Evolutionary conservation across 228 moss, liverwort and hornwort species (phyloP).

Genomic region (Sphagnum fallax): DNA sequence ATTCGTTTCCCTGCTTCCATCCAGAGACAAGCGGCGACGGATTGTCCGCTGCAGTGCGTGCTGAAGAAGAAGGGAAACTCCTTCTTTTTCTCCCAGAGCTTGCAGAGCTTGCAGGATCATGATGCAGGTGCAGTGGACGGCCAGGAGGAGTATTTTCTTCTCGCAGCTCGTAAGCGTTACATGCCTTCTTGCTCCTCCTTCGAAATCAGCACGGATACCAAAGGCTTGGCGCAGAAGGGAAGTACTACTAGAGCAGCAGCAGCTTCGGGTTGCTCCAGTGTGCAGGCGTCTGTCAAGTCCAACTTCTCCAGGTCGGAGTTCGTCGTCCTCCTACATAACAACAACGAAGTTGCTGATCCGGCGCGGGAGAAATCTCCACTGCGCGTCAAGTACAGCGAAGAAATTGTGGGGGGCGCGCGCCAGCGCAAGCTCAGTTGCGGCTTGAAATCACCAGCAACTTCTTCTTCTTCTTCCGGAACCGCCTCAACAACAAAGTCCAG

Average conservation of each 20-base stretch:
- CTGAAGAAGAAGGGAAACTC: slow-evolving; percentile 44
- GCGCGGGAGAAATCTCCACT: too few relatives aligned
- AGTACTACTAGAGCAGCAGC: too few relatives aligned
- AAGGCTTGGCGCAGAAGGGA: slow-evolving; percentile 13
- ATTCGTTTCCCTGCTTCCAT: slow-evolving; percentile 29
- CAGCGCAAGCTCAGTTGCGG: slow-evolving; percentile 41
- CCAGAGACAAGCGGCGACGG: slow-evolving; percentile 21
- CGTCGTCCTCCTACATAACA: too few relatives aligned
- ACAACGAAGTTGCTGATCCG: too few relatives aligned
- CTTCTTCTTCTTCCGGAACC: too few relatives aligned
- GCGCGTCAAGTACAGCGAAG: slow-evolving; percentile 42
- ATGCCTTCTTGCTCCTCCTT: slow-evolving; percentile 31
- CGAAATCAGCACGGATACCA: slow-evolving; percentile 34
- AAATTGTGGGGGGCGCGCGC: slow-evolving; percentile 32
- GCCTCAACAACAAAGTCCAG: too few relatives aligned
- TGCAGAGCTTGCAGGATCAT: slow-evolving; percentile 24
- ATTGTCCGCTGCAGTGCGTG: slow-evolving; percentile 39
- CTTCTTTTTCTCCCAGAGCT: slow-evolving; percentile 44
- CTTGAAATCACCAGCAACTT: slow-evolving; percentile 8
- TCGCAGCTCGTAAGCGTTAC: slow-evolving; percentile 45
- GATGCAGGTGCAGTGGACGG: too few relatives aligned
- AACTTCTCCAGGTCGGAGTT: too few relatives aligned
- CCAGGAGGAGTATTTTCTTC: slow-evolving; percentile 32
- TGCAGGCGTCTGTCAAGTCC: too few relatives aligned
- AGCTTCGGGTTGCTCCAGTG: too few relatives aligned